Base-by-base conservation (phyloP, 1,139 yeast species). In the Candida tetrigidarum region DNA sequence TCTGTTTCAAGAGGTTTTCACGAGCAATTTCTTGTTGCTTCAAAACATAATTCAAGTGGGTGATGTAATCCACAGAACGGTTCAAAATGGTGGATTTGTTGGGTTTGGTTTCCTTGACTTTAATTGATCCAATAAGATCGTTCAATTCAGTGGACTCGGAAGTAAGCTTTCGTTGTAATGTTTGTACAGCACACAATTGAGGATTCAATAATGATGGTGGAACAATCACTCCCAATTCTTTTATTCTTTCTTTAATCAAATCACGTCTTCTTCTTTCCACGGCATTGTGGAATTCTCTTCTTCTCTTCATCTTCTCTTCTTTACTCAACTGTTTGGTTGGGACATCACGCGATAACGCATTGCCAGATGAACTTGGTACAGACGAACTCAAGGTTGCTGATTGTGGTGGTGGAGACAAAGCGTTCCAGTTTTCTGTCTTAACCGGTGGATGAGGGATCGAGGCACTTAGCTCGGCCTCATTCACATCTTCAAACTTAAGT, bases 201-300 rank as follows among this genome's bases (percentile, higher is more conserved):
- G 80, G 79, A 51, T 81, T 77, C 26, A 86, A 63, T 52, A 86
- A 62, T 4, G 87, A 76, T 1, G 90, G 90, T 0, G 95, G 95
- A 0, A 86, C 88, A 39, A 86, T 69, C 26, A 76, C 64, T 1
- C 92, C 90, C 51, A 86, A 64, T 51, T 85, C 92, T 58, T 84
- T 84, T 49, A 86, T 86, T 55, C 86, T 79, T 57, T 84, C 87
- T 60, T 86, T 86, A 52, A 86, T 86, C 54, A 86, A 68, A 58
- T 86, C 95, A 53, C 95, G 73, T 61, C 95, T 74, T 60, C 92
- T 75, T 58, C 93, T 72, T 61, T 86, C 95, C 4, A 86, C 95
- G 1, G 91, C 93, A 59, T 86, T 86, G 58, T 86, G 95, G 54
- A 86, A 82, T 57, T 86, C 92, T 51, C 91, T 70, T 55, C 92